A percentile compares a stretch with the other conserved stretches of the same genome.
phyloP scores from a whole-genome alignment of 345 rosid species.

The Durio zibethinus region DNA sequence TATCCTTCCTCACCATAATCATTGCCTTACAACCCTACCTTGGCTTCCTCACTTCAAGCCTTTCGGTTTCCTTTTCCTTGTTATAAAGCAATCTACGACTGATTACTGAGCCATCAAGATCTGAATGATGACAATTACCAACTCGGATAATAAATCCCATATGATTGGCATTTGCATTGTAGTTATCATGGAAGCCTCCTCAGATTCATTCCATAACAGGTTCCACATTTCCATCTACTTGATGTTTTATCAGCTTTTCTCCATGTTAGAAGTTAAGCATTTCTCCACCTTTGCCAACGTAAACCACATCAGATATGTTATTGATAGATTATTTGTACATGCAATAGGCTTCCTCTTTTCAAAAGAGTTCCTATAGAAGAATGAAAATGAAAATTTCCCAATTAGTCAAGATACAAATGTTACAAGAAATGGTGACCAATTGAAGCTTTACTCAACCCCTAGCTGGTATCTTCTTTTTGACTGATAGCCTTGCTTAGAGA shows the following conservation, averaged over 20 bases:
- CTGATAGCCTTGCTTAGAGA: neutral
- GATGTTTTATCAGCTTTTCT: constrained; percentile 1
- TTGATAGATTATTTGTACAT: neutral
- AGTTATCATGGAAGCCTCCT: constrained; percentile 43
- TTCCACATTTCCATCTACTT: constrained; percentile 16
- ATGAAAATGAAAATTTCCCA: neutral
- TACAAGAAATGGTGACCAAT: neutral
- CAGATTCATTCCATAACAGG: constrained; percentile 44
- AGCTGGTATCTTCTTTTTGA: neutral
- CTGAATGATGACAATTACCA: constrained; percentile 38
- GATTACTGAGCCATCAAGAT: constrained; percentile 36
- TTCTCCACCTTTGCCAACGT: constrained; percentile 9
- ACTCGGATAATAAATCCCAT: constrained; percentile 35
- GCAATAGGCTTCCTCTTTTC: neutral
- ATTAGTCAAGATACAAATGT: neutral
- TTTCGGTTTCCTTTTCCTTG: constrained; percentile 36
- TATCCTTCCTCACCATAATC: constrained; percentile 37
- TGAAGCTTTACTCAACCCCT: neutral
- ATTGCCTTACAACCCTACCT: constrained; percentile 38
- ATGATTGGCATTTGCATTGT: constrained; percentile 38
- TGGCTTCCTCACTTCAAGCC: constrained; percentile 41
- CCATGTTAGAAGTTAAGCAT: constrained; percentile 13
- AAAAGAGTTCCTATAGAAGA: neutral
- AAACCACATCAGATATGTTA: neutral
- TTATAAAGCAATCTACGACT: constrained; percentile 44